Conservation (phyloP, 106 monocot genomes). For the Platanthera guangdongensis region DNA sequence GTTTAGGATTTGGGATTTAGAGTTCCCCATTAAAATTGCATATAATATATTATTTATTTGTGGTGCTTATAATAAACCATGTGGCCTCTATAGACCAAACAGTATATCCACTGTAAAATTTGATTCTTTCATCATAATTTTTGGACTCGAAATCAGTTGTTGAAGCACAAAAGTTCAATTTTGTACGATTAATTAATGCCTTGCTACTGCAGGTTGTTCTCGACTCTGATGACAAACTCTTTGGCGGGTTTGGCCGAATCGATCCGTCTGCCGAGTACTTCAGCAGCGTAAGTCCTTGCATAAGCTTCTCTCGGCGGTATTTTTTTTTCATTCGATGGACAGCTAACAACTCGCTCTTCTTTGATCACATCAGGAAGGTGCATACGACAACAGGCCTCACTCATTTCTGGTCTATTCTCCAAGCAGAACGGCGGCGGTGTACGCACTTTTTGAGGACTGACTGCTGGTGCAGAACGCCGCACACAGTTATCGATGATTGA, state of each 20-base stretch:
- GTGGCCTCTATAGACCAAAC: no score
- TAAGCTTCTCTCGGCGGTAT: background rate
- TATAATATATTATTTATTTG: no score
- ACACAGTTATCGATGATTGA: background rate
- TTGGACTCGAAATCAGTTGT: background rate
- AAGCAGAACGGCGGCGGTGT: slow-evolving; percentile 75
- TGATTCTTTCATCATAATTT: no score
- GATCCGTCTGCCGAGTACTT: slow-evolving; percentile 76
- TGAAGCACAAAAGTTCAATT: background rate
- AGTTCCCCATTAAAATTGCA: no score
- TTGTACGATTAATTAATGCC: background rate
- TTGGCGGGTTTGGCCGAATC: slow-evolving; percentile 79
- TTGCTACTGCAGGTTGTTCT: slow-evolving; percentile 47
- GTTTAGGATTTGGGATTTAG: no score
- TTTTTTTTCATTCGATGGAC: background rate
- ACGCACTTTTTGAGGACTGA: slow-evolving; percentile 60
- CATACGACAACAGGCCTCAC: slow-evolving; percentile 55
- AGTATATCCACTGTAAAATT: no score
- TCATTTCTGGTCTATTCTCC: slow-evolving; percentile 81
- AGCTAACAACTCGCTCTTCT: background rate
- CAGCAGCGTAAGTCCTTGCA: slow-evolving; percentile 40
- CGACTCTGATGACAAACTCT: slow-evolving; percentile 74
- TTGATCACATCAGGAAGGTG: slow-evolving; percentile 47
- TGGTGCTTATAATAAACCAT: no score
- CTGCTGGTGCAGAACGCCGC: background rate